Conservation (phyloP, 495 filamentous ascomycete genomes). For the Cairneyella variabilis region DNA sequence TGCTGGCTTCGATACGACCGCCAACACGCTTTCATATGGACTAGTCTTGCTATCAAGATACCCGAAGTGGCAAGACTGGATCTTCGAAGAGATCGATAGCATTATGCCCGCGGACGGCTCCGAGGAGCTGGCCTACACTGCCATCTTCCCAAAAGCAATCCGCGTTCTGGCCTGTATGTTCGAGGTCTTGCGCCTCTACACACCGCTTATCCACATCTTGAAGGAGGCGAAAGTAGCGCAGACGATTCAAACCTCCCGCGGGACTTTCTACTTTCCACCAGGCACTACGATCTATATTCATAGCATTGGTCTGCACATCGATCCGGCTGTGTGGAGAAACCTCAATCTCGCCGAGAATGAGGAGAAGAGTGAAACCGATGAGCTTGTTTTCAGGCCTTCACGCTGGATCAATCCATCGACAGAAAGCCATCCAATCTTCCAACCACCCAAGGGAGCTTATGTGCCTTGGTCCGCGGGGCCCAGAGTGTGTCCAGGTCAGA, state of each 20-base stretch:
- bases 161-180: constrained; percentile 43
- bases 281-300: constrained; percentile 32
- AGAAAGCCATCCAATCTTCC: constrained; percentile 26
- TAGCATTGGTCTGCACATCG: constrained; percentile 21
- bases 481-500: constrained; percentile 44
- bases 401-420: constrained; percentile 25
- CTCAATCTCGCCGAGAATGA: constrained; percentile 12
- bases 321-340: constrained; percentile 28
- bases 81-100: constrained; percentile 40
- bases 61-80: constrained; percentile 45
- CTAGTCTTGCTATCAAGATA: constrained; percentile 43
- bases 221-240: constrained; percentile 33
- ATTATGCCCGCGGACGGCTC: constrained; percentile 8
- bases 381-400: constrained; percentile 31
- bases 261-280: constrained; percentile 27
- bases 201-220: constrained; percentile 36
- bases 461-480: constrained; percentile 48
- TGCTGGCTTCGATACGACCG: constrained; percentile 53
- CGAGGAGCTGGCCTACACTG: constrained; percentile 23
- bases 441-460: constrained; percentile 36
- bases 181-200: constrained; percentile 48
- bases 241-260: constrained; percentile 23
- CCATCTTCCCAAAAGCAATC: constrained; percentile 38
- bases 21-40: constrained; percentile 46
- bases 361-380: constrained; percentile 24